Percentiles rank a stretch among this genome's conserved stretches.
phyloP scores from a whole-genome alignment of 1,139 yeast species.

The Kodamaea fungicola region DNA sequence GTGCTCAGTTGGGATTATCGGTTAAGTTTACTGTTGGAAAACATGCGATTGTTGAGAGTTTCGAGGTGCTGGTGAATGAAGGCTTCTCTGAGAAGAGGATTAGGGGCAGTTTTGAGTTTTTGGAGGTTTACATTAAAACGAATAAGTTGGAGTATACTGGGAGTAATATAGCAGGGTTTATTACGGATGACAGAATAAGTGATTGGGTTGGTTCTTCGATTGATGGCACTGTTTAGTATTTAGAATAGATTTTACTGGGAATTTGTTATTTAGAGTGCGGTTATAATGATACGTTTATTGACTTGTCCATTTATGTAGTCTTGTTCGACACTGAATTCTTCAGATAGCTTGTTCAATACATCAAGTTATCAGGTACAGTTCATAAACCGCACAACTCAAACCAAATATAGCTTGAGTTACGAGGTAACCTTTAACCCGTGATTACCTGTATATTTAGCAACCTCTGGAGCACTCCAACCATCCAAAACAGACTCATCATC shows the following conservation, averaged over 20 bases:
- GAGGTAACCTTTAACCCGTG: constrained; percentile 43
- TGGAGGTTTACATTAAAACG: constrained; percentile 24
- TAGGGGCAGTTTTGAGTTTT: constrained; percentile 26
- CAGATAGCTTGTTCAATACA: too few relatives aligned
- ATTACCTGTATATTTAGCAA: constrained; percentile 50
- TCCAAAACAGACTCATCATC: constrained; percentile 43
- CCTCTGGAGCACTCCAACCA: constrained; percentile 51
- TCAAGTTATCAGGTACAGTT: too few relatives aligned
- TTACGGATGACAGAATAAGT: constrained; percentile 40
- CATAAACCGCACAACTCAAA: too few relatives aligned
- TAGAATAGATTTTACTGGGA: too few relatives aligned
- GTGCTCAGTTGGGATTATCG: constrained; percentile 26
- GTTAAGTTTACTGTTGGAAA: constrained; percentile 43
- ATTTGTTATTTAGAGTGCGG: too few relatives aligned
- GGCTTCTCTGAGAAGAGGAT: constrained; percentile 16
- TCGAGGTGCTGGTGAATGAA: constrained; percentile 16
- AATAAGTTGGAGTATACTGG: constrained; percentile 37
- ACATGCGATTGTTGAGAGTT: constrained; percentile 26
- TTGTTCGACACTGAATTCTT: too few relatives aligned
- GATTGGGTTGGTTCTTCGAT: constrained; percentile 48
- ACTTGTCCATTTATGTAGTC: too few relatives aligned
- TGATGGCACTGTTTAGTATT: constrained; percentile 49
- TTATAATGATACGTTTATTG: too few relatives aligned
- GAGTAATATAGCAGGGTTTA: constrained; percentile 42
- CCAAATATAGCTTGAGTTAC: too few relatives aligned